These are phyloP conservation scores for Nicotiana benthamiana DNA, from an alignment of 257 asterid species.

Conservation along the genomic window DNA sequence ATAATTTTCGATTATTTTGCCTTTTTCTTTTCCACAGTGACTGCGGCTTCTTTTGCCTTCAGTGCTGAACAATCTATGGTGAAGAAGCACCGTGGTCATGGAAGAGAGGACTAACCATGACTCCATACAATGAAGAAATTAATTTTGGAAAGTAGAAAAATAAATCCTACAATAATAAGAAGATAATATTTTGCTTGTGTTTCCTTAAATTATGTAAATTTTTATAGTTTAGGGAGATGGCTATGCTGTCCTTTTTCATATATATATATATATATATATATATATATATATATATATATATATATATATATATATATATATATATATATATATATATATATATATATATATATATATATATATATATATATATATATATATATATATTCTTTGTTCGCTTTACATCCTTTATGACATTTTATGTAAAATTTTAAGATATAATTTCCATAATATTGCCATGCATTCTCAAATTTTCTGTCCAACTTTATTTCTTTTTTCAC, in stretches of 20 bases:
- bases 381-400: no score
- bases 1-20: neutral
- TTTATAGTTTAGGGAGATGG: neutral
- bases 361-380: no score
- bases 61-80: neutral
- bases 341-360: no score
- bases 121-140: neutral
- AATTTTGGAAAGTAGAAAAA: neutral
- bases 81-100: slow-evolving; percentile 1
- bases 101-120: neutral
- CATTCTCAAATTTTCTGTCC: neutral
- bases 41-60: slow-evolving; percentile 9
- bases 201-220: neutral
- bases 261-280: no score
- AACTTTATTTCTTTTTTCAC: neutral
- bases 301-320: no score
- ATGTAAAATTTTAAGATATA: neutral
- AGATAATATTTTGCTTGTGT: neutral
- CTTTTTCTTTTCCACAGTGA: neutral
- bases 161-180: neutral
- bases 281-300: no score
- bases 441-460: neutral
- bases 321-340: no score
- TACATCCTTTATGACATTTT: neutral
- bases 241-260: neutral